Evolutionary conservation across 169 alveolate genomes (phyloP), one percentile per base, ranked within the genome.

Genomic region (Eimeria brunetti): DNA sequence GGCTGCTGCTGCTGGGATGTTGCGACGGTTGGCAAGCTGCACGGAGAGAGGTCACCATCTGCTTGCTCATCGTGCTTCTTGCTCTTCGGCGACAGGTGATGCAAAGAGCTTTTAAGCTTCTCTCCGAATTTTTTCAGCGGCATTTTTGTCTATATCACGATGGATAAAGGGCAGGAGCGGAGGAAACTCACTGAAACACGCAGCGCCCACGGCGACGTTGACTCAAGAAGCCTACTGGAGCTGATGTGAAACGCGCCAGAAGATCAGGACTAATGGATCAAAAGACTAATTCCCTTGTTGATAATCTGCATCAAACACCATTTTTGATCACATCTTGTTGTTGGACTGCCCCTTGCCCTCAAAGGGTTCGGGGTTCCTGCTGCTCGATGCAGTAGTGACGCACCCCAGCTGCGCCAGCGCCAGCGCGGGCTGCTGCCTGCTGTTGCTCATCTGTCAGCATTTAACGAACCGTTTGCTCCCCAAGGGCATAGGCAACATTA

Each of bases 21-120:
- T 85, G 76, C 78, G 4, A 62, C 81, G 14, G 76, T 41, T 51
- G 92, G 92, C 56, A 85, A 81, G 80, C 81, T 62, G 81, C 81
- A 85, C 27, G 92, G 92, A 30, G 92, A 85, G 81, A 85, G 92
- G 92, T 85, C 92, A 85, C 92, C 92, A 22, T 58, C 76, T 51
- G 20, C 58, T n/a, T 58, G 30, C 76, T 85, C 92, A 36, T 85
- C 92, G 62, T 49, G 56, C 69, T 60, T 85, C 80, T 85, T 85
- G 92, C 80, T 85, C 62, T 85, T 85, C 36, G 92, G 92, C 58
- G 92, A 85, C 18, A 85, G 92, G 60, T 85, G 92, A 30, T 85
- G 92, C 46, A 85, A 41, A 33, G 92, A 85, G 80, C 92, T 60
- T 53, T 85, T 85, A 49, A 85, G 56, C 62, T 85, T 85, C 24